phyloP scores from a whole-genome alignment of 768 basidiomycete species.

The Xerocomus potaroensis region DNA sequence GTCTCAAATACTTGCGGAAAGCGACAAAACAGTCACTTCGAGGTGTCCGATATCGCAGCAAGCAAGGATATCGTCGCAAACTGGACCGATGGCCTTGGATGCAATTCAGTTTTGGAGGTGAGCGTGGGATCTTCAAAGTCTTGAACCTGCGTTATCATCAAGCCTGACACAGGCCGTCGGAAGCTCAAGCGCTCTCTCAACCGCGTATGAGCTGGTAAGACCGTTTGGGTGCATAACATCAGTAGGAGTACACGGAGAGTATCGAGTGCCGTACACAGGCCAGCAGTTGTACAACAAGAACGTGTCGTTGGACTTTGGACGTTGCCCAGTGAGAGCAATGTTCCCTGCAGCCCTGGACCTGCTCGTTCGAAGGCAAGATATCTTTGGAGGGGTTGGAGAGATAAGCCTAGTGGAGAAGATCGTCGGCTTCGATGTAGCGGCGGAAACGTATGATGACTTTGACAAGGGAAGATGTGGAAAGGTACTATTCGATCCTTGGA shows the following conservation, averaged over 20 bases:
- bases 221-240: slow-evolving; percentile 74
- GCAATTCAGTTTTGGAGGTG: slow-evolving; percentile 67
- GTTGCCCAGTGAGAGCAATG: slow-evolving; percentile 77
- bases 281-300: slow-evolving; percentile 69
- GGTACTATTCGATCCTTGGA: slow-evolving; percentile 75
- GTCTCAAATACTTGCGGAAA: slow-evolving; percentile 40
- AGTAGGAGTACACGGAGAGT: slow-evolving; percentile 65
- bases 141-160: neutral
- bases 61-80: slow-evolving; percentile 44
- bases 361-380: slow-evolving; percentile 63
- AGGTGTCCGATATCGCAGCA: slow-evolving; percentile 47
- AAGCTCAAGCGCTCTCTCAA: slow-evolving; percentile 54
- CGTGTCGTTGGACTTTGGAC: slow-evolving; percentile 74
- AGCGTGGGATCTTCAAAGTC: slow-evolving; percentile 2
- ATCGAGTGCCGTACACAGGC: slow-evolving; percentile 52
- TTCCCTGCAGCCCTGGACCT: slow-evolving; percentile 68
- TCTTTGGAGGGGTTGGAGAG: slow-evolving; percentile 68
- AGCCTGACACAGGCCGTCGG: slow-evolving; percentile 56
- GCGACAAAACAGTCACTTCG: slow-evolving; percentile 38
- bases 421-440: slow-evolving; percentile 56
- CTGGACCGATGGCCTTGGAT: slow-evolving; percentile 57
- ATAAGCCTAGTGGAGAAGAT: slow-evolving; percentile 64
- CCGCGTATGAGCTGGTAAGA: slow-evolving; percentile 67
- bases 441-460: slow-evolving; percentile 58
- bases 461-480: slow-evolving; percentile 73